phyloP scores from a whole-genome alignment of 495 filamentous ascomycete species.

The Penicillium malachiteum region DNA sequence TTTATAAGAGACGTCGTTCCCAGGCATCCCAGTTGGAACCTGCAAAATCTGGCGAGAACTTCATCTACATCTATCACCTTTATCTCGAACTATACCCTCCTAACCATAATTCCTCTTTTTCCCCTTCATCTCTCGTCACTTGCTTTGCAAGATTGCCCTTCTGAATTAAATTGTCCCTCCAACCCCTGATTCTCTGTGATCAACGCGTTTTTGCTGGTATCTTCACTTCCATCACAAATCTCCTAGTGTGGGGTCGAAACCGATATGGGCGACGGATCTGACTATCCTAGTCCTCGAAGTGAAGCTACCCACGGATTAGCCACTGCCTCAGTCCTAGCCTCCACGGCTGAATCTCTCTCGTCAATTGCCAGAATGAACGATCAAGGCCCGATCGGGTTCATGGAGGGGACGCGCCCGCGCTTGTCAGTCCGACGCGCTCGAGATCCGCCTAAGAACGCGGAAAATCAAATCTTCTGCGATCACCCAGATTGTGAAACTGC shows the following conservation, averaged over 20 bases:
- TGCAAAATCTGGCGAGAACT: slow-evolving; percentile 5
- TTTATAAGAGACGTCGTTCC: slow-evolving; percentile 1
- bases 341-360: slow-evolving; percentile 37
- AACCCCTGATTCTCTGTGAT: slow-evolving; percentile 11
- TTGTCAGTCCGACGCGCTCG: slow-evolving; percentile 49
- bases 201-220: slow-evolving; percentile 28
- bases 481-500: slow-evolving; percentile 57
- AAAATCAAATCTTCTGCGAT: slow-evolving; percentile 71
- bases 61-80: slow-evolving; percentile 6
- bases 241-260: slow-evolving; percentile 37
- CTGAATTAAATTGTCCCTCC: background rate
- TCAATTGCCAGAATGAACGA: slow-evolving; percentile 45
- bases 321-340: slow-evolving; percentile 38
- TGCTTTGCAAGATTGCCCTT: too few relatives aligned
- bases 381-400: slow-evolving; percentile 32
- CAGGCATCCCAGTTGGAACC: slow-evolving; percentile 9
- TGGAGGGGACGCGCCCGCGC: slow-evolving; percentile 45
- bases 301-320: slow-evolving; percentile 45
- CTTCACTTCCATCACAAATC: slow-evolving; percentile 22
- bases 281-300: slow-evolving; percentile 53
- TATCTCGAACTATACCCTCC: background rate
- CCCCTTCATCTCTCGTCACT: background rate
- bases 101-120: background rate
- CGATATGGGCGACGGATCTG: slow-evolving; percentile 52
- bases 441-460: slow-evolving; percentile 60